These are phyloP conservation scores for Rhodotorula taiwanensis DNA, from an alignment of 768 basidiomycete species.

Conservation along the genomic window DNA sequence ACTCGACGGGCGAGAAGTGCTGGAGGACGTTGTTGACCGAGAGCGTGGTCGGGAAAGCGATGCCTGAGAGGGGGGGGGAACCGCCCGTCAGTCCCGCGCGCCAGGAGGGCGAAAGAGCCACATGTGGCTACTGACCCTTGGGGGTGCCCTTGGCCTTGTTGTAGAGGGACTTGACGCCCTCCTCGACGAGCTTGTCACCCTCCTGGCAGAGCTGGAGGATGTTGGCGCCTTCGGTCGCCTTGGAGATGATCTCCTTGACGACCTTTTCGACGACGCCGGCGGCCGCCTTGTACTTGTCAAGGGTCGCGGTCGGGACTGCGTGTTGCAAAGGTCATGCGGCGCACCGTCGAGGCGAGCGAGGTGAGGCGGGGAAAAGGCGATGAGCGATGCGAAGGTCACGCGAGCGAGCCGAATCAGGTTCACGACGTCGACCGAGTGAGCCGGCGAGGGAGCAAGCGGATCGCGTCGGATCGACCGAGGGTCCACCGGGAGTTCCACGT, in stretches of 20 bases:
- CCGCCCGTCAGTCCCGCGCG: neutral
- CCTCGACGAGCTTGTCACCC: slow-evolving; percentile 88
- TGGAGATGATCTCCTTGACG: slow-evolving; percentile 73
- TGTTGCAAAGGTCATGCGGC: neutral
- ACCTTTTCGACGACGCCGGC: slow-evolving; percentile 82
- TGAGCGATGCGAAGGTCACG: neutral
- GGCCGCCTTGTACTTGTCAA: slow-evolving; percentile 61
- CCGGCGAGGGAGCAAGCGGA: neutral
- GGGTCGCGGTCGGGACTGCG: slow-evolving; percentile 32
- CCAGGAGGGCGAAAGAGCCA: neutral
- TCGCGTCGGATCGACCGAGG: too few species aligned
- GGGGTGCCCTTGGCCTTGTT: slow-evolving; percentile 84
- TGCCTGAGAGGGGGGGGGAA: slow-evolving; percentile 50
- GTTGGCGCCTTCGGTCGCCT: slow-evolving; percentile 72
- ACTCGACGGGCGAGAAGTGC: slow-evolving; percentile 93
- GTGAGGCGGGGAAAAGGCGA: neutral
- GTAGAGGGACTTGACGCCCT: slow-evolving; percentile 74
- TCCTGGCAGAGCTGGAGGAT: slow-evolving; percentile 78
- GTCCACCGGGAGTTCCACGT: too few species aligned
- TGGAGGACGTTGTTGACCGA: slow-evolving; percentile 84
- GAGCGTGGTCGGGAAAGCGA: slow-evolving; percentile 89
- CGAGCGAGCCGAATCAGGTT: neutral
- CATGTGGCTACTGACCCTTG: slow-evolving; percentile 77
- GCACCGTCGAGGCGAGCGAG: neutral
- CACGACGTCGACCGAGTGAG: too few species aligned